Conservation (phyloP, 2,329 filamentous ascomycete genomes). For the Orbilia blumenaviensis region DNA sequence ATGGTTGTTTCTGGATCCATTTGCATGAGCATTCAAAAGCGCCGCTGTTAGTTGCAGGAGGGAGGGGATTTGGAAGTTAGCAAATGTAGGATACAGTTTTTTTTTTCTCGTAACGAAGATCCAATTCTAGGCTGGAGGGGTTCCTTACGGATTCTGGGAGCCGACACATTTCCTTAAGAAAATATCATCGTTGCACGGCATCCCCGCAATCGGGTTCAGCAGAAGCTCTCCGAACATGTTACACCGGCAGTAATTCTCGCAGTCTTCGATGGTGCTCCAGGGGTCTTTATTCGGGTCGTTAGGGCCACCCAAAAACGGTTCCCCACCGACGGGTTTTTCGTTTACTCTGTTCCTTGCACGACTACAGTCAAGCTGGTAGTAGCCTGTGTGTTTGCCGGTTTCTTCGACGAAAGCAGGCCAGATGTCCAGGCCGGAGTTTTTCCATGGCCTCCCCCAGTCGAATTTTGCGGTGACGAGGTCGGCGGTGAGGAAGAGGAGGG, state of each 20-base stretch:
- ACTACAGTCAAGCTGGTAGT: not conserved
- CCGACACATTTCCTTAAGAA: constrained; percentile 4
- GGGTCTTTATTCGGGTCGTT: not conserved
- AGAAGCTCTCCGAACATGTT: constrained; percentile 33
- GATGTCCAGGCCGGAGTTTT: not conserved
- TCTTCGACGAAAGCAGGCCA: not conserved
- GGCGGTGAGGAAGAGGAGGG: not conserved
- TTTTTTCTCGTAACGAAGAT: too few species aligned
- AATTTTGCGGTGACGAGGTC: not conserved
- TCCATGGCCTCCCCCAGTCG: constrained; percentile 3
- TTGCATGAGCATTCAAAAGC: not conserved
- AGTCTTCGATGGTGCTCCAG: not conserved
- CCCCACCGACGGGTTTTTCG: not conserved
- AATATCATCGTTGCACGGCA: not conserved
- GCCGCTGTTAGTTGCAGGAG: too few species aligned
- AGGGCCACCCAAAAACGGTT: not conserved
- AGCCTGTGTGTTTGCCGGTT: not conserved
- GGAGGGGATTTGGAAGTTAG: too few species aligned
- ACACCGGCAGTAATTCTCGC: constrained; percentile 22
- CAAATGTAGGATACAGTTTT: too few species aligned
- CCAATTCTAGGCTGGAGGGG: not conserved
- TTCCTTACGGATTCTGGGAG: not conserved
- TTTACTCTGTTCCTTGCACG: not conserved
- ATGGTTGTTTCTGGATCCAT: not conserved
- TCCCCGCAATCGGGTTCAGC: constrained; percentile 9